phyloP scores from a whole-genome alignment of 164 flowering plant genomes.

The Chimonanthus praecox region DNA sequence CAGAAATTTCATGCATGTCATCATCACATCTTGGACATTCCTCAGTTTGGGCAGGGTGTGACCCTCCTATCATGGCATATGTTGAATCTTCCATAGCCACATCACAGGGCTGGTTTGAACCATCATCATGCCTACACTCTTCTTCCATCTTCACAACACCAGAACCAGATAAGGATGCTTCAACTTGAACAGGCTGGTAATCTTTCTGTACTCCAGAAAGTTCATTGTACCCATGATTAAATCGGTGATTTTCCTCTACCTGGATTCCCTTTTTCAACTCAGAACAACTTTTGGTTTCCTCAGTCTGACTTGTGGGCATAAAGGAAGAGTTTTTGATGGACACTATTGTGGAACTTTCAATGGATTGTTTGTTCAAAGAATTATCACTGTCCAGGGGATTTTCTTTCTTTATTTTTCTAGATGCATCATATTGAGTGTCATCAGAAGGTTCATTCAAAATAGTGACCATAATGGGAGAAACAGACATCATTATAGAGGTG shows the following conservation, averaged over 20 bases:
- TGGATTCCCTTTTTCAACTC: conserved; percentile 16
- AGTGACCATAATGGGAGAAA: conserved; percentile 21
- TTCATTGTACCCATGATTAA: conserved; percentile 17
- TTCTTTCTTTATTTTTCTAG: conserved; percentile 8
- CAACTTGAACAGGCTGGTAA: conserved; percentile 4
- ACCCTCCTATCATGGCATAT: background rate
- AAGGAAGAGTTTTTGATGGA: conserved; percentile 2
- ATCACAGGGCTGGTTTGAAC: conserved; percentile 15
- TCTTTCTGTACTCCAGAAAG: conserved; percentile 6
- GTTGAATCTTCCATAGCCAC: conserved; percentile 1
- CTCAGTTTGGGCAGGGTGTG: conserved; percentile 5
- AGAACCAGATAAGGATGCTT: conserved; percentile 9
- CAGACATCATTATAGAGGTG: conserved; percentile 28
- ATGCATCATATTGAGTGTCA: background rate
- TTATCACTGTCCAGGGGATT: conserved; percentile 11
- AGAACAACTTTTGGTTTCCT: conserved; percentile 18
- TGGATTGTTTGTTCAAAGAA: conserved; percentile 43
- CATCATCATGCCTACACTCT: conserved; percentile 14
- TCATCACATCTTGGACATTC: conserved; percentile 6
- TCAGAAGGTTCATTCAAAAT: conserved; percentile 1
- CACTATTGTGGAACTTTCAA: conserved; percentile 54
- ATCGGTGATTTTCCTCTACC: conserved; percentile 11
- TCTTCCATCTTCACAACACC: conserved; percentile 6
- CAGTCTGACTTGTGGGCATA: conserved; percentile 1
- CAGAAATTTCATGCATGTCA: conserved; percentile 11